Percentiles rank a stretch among this genome's conserved stretches.
Conservation (phyloP, 2,329 filamentous ascomycete species). For the Xylariales sp. region DNA sequence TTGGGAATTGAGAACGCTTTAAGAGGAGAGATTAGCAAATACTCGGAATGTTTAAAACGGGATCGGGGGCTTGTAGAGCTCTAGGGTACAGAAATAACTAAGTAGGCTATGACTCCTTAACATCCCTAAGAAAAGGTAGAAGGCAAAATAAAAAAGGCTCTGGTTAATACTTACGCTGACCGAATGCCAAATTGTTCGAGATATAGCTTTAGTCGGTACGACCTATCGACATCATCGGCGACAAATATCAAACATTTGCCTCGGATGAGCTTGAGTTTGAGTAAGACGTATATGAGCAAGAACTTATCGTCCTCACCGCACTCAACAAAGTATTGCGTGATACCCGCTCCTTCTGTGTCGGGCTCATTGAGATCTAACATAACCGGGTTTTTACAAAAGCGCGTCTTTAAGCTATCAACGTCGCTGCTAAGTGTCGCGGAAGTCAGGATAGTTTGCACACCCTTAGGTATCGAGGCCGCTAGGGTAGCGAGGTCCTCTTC, state of each 20-base stretch:
- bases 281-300: conserved; percentile 89
- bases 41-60: background rate
- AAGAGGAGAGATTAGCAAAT: conserved; percentile 19
- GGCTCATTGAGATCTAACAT: conserved; percentile 85
- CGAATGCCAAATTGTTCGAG: conserved; percentile 97
- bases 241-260: conserved; percentile 90
- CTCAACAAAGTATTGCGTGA: conserved; percentile 90
- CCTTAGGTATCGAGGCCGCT: conserved; percentile 80
- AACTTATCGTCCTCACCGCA: conserved; percentile 99
- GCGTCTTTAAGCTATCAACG: conserved; percentile 82
- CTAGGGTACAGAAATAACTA: background rate
- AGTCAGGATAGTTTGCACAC: conserved; percentile 91
- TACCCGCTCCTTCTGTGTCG: conserved; percentile 78
- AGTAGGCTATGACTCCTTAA: background rate
- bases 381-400: conserved; percentile 86
- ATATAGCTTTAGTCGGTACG: conserved; percentile 93
- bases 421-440: conserved; percentile 92
- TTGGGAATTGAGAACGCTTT: conserved; percentile 79
- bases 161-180: conserved; percentile 57
- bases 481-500: conserved; percentile 88
- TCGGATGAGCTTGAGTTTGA: conserved; percentile 93
- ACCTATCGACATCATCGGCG: conserved; percentile 60
- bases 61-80: background rate
- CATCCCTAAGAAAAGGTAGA: background rate
- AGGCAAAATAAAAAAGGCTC: conserved; percentile 66